These are phyloP conservation scores for Talaromyces ruber DNA, from an alignment of 495 filamentous ascomycete species.

Conservation along the genomic window DNA sequence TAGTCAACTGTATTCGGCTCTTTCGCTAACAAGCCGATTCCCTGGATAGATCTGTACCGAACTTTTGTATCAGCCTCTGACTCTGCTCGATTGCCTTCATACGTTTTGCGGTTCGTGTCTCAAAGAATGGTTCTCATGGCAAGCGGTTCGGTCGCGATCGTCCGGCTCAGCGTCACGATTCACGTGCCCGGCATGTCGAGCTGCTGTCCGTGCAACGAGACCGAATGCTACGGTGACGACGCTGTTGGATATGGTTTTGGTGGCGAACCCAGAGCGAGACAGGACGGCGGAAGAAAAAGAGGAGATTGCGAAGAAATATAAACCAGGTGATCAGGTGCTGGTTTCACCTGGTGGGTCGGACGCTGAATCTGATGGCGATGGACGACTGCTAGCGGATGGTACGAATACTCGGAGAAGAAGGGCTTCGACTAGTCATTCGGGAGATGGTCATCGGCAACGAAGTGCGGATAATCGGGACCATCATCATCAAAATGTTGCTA, in stretches of 20 bases:
- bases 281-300: conserved; percentile 60
- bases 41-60: conserved; percentile 81
- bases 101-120: conserved; percentile 93
- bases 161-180: conserved; percentile 45
- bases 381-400: conserved; percentile 60
- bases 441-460: conserved; percentile 17
- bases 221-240: conserved; percentile 80
- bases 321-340: conserved; percentile 64
- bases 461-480: conserved; percentile 24
- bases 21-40: not conserved
- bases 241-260: conserved; percentile 61
- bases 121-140: conserved; percentile 81
- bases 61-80: conserved; percentile 89
- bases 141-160: conserved; percentile 41
- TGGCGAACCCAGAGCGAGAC: conserved; percentile 62
- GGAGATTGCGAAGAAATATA: conserved; percentile 62
- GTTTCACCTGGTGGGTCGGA: conserved; percentile 10
- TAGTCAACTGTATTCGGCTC: not conserved
- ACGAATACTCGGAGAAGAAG: conserved; percentile 38
- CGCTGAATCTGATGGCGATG: conserved; percentile 47
- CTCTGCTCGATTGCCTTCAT: conserved; percentile 93
- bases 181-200: conserved; percentile 91
- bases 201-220: conserved; percentile 68
- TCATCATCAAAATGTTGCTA: conserved; percentile 7
- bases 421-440: conserved; percentile 18